Evolutionary conservation across 352 stramenopile species (phyloP), one percentile per base, ranked within the genome.

Genomic region (Blastocystis sp.): DNA sequence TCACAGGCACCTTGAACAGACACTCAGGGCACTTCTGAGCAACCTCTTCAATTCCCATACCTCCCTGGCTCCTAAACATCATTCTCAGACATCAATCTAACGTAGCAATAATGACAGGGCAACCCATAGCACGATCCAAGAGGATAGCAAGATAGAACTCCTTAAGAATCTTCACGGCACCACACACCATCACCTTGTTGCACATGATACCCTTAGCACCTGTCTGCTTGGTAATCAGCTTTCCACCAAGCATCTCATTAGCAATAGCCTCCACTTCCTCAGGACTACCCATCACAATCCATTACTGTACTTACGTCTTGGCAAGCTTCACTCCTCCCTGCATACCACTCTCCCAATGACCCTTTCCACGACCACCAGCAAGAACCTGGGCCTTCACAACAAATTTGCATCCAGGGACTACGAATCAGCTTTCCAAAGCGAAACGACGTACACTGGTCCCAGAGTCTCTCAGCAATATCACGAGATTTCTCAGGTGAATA

Each of bases 121-220:
- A 96, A 88, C 97, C 93, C 88, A 91, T 95, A 19, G 91, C 92
- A 54, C 96, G 94, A 91, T 99, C 96, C 93, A 99, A 97, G 52
- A 98, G 91, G 90, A 98, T 98, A 85, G 92, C 94, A 71, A 99
- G 94, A 91, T 99, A 99, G 92, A 98, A 97, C 91, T 99, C 96
- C 46, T 93, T 91, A 49, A 93, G 91, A 91, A 97, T 95, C 90
- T 96, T 95, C 63, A 97, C 91, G 80, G 94, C 91, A 90, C 96
- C 93, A 51, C 89, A 89, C 88, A 97, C 93, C 65, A 97, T 89
- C 88, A 97, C 86, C 42, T 90, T 89, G 52, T 90, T 88, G 49
- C 88, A 89, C 16, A 88, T 74, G 74, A 90, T 89, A 32, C 88
- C 88, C 66, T 90, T 89, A 24, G 86, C 73, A 11, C 88, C 88